Evolutionary conservation across 208 protist genomes (phyloP), one percentile per base, ranked within the genome.

Genomic region (Leishmania tropica): DNA sequence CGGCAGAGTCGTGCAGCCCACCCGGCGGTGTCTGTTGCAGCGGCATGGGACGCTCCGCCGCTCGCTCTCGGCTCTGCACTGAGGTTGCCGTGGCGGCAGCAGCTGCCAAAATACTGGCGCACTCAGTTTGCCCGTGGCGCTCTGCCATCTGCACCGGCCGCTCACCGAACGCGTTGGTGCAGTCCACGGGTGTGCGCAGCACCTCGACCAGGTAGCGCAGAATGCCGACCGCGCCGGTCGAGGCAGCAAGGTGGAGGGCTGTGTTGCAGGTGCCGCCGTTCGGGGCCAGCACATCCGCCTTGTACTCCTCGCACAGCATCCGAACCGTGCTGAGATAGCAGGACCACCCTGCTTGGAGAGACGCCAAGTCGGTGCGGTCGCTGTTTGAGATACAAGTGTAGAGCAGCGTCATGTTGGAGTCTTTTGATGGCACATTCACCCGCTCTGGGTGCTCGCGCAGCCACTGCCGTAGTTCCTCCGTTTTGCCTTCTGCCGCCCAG

Each of bases 231-330:
- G 82, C 75, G 13, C 85, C 85, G 1, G 80, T 74, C 1, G 81
- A 65, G 7, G 87, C 90, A 21, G 89, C 87, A 24, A 87, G 71
- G 83, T 95, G 92, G 51, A 94, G 64, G 67, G 83, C 81, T 31
- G 91, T 95, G 79, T 90, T 87, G 65, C 60, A 45, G n/a, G 78
- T 81, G 11, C 86, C 91, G 3, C 89, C 90, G 74, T 92, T 91
- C 7, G 90, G 83, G 24, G 87, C 86, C 45, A 76, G 71, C 8
- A 83, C 62, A 62, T 96, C 91, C 1, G 93, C 93, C 31, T 80
- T 76, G 77, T 94, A 96, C 83, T 96, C 91, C 37, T 86, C 82
- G 17, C 89, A 88, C 42, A 96, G 77, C 88, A 96, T 90, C 17
- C 76, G 78, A 10, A 94, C 84, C 11, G 78, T 90, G 17, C 64